Evolutionary conservation across 2,329 filamentous ascomycete species (phyloP).

Genomic region (Aspergillus unguis): DNA sequence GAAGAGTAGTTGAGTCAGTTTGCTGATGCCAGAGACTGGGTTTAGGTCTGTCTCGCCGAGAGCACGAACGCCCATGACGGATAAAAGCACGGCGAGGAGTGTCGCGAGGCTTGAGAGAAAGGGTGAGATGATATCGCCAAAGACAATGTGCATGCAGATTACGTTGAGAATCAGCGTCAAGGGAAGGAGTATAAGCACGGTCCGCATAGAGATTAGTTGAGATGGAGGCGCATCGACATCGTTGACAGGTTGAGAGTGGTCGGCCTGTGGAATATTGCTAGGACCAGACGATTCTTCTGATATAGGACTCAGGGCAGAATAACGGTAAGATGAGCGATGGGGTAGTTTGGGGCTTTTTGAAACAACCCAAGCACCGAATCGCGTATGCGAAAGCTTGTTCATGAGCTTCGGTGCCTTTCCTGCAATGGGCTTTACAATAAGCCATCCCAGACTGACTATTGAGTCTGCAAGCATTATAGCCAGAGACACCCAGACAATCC

Average conservation of each 20-base stretch:
- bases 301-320: conserved; percentile 28
- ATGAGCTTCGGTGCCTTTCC: conserved; percentile 42
- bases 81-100: conserved; percentile 70
- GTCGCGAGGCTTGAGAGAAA: conserved; percentile 75
- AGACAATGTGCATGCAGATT: conserved; percentile 74
- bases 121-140: conserved; percentile 76
- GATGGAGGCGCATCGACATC: conserved; percentile 78
- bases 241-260: conserved; percentile 36
- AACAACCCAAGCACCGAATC: conserved; percentile 26
- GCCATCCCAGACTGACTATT: conserved; percentile 78
- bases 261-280: conserved; percentile 8
- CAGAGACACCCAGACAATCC: conserved; percentile 96
- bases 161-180: conserved; percentile 78
- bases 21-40: conserved; percentile 93
- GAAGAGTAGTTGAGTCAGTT: conserved; percentile 93
- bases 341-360: conserved; percentile 18
- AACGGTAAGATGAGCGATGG: conserved; percentile 26
- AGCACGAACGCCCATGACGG: conserved; percentile 63
- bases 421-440: conserved; percentile 64
- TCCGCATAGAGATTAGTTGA: conserved; percentile 71
- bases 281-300: conserved; percentile 20
- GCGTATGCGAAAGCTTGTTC: conserved; percentile 27
- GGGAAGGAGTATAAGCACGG: conserved; percentile 71
- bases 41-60: conserved; percentile 86
- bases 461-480: conserved; percentile 97